phyloP scores from a whole-genome alignment of 179 eudicot genomes.

The Nepenthes alata region DNA sequence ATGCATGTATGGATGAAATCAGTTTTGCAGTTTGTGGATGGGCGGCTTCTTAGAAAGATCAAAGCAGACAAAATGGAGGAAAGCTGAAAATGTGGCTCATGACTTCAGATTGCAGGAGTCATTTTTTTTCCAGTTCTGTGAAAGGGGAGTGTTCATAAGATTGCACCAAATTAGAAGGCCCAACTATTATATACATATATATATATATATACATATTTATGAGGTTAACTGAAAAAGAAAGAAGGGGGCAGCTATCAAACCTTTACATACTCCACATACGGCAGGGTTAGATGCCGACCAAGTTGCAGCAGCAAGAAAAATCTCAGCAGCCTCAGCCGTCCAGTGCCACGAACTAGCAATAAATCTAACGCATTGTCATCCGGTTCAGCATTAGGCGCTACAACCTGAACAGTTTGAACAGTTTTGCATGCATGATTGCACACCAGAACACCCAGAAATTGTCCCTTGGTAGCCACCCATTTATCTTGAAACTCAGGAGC shows the following conservation, averaged over 20 bases:
- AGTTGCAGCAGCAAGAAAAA: conserved; percentile 68
- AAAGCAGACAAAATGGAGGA: no score
- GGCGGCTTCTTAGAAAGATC: no score
- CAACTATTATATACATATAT: no score
- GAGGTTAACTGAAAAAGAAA: not conserved
- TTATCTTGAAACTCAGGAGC: conserved; percentile 40
- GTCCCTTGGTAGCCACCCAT: conserved; percentile 67
- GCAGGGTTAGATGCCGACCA: conserved; percentile 84
- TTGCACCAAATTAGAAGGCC: no score
- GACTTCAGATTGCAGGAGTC: no score
- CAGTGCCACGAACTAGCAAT: conserved; percentile 84
- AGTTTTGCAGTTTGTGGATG: not conserved
- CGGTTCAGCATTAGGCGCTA: conserved; percentile 91
- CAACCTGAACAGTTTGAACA: conserved; percentile 90
- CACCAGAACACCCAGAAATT: conserved; percentile 72
- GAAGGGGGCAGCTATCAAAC: conserved; percentile 23
- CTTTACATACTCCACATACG: conserved; percentile 90
- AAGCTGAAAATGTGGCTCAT: no score
- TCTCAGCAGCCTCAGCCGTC: conserved; percentile 65
- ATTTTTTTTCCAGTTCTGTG: no score
- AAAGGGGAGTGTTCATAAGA: no score
- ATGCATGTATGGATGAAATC: not conserved
- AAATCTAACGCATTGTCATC: conserved; percentile 79
- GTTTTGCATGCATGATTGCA: conserved; percentile 97
- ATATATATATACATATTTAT: no score